These are phyloP conservation scores for Picocystis sp. DNA, from an alignment of 163 green algal genomes.

Conservation along the genomic window DNA sequence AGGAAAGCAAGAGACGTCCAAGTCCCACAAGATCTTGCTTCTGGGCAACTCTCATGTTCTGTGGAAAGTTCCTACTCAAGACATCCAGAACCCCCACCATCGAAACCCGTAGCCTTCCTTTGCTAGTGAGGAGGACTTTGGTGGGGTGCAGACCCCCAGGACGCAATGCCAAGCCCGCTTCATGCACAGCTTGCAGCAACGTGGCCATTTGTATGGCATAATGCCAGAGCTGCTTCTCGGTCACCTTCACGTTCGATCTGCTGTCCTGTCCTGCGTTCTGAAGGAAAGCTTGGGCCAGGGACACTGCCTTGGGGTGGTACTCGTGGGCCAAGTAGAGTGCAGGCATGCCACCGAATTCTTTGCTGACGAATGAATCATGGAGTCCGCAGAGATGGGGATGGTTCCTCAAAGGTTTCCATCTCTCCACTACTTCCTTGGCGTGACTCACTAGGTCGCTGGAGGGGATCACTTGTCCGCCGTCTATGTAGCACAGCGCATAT, in stretches of 20 bases:
- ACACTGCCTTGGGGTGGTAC: constrained; percentile 17
- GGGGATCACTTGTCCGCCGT: constrained; percentile 48
- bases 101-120: constrained; percentile 1
- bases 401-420: constrained; percentile 36
- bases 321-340: constrained; percentile 23
- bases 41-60: constrained; percentile 10
- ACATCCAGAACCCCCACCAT: neutral
- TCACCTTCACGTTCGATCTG: constrained; percentile 7
- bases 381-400: constrained; percentile 48
- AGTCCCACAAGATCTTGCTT: constrained; percentile 26
- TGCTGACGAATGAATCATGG: constrained; percentile 42
- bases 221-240: constrained; percentile 65
- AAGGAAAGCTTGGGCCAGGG: constrained; percentile 27
- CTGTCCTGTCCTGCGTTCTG: neutral
- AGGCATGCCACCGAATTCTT: constrained; percentile 35
- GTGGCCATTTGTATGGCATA: constrained; percentile 57
- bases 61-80: neutral
- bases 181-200: constrained; percentile 50
- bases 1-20: constrained; percentile 54
- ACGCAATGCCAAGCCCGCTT: constrained; percentile 38
- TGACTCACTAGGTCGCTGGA: constrained; percentile 39
- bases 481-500: constrained; percentile 53
- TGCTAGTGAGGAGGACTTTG: constrained; percentile 17
- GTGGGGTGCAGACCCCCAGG: constrained; percentile 19
- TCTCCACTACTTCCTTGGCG: constrained; percentile 34